Evolutionary conservation across 208 protist genomes (phyloP), one percentile per base, ranked within the genome.

Genomic region (Herpetomonas samuelpessoai): DNA sequence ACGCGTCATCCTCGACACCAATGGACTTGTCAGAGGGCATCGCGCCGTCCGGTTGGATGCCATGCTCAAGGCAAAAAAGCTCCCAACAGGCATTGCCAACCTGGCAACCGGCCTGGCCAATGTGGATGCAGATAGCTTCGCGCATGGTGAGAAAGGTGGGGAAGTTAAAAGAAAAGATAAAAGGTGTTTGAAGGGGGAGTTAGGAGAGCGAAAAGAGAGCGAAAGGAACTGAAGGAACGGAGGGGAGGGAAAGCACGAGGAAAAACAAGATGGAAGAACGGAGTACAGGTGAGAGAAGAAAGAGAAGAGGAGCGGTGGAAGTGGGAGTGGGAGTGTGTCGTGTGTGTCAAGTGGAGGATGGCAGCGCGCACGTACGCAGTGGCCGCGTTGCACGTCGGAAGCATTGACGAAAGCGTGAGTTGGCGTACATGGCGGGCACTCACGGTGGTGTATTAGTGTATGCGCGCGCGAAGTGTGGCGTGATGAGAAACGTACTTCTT

Each of bases 81-180:
- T 94, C 83, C 97, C 98, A 99, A 82, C 97, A 99, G 50, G 94
- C 72, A 57, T 98, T 98, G 85, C 98, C 98, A 19, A 98, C 82
- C 85, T 99, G 98, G 65, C 93, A 79, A 81, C 98, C 97, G 62
- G 95, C 96, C 84, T 99, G 97, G 62, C 97, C 96, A 73, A 98
- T 76, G 74, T 98, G 93, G 71, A 99, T 94, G 54, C 81, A 96
- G 69, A 99, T 97, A 29, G 78, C 62, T 63, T 98, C 93, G 74
- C 96, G 82, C 95, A 97, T 98, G 41, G 44, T 69, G 48, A 41
- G 59, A 27, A 48, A 46, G 16, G n/a, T 1, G 7, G 52, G 41
- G n/a, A 49, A 54, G 35, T 67, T 10, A 48, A 54, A 44, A 60
- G 58, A 28, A 56, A 49, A 70, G 58, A 57, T 0, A 54, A 56